Conservation (phyloP, 129 eudicot species). For the Helianthus tuberosus region DNA sequence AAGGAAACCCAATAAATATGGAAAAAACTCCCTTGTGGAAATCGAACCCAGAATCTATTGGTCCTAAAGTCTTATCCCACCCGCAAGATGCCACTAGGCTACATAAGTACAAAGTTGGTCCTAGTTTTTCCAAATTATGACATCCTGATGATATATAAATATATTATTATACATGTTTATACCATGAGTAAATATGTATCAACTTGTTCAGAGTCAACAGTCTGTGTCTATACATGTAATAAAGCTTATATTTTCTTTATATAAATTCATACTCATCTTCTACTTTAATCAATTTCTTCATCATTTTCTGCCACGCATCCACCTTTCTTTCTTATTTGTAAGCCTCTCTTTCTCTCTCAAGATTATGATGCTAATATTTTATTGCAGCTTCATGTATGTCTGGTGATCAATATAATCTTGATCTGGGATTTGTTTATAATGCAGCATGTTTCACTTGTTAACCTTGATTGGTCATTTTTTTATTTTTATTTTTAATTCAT, state of each 20-base stretch:
- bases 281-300: constrained; percentile 57
- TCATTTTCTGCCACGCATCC: constrained; percentile 59
- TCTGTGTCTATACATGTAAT: constrained; percentile 20
- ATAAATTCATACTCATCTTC: constrained; percentile 53
- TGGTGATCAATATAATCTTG: constrained; percentile 31
- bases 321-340: constrained; percentile 51
- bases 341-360: constrained; percentile 38
- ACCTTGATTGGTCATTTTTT: constrained; percentile 17
- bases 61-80: too few species aligned
- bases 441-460: constrained; percentile 28
- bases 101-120: not conserved
- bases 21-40: too few species aligned
- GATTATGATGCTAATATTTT: constrained; percentile 17
- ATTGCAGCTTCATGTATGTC: constrained; percentile 33
- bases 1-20: too few species aligned
- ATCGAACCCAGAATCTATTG: too few species aligned
- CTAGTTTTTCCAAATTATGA: constrained; percentile 20
- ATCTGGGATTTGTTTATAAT: constrained; percentile 45
- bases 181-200: constrained; percentile 18
- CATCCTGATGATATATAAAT: constrained; percentile 21
- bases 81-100: too few species aligned
- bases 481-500: constrained; percentile 9
- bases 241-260: not conserved
- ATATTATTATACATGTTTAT: constrained; percentile 17
- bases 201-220: constrained; percentile 23